Evolutionary conservation across 768 basidiomycete species (phyloP), one percentile per base, ranked within the genome.

Genomic region (Mycena alexandri): DNA sequence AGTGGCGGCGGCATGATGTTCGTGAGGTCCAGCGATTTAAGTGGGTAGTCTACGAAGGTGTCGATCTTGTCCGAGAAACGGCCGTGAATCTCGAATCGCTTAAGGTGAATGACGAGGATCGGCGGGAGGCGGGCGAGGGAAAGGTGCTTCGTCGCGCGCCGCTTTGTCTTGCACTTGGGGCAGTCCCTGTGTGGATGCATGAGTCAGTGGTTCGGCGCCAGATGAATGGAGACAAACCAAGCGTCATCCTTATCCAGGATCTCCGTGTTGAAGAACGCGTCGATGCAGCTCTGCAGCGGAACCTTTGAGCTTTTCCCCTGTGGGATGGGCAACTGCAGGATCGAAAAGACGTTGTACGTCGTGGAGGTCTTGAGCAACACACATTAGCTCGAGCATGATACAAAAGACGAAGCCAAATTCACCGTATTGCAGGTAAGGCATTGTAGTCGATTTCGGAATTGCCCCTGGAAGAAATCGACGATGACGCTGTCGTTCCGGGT

Each of bases 401-500:
- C 51, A 43, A 61, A 55, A 46, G 12, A 9, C 51, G 21, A 62
- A 1, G n/a, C 1, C 11, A 48, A 21, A 78, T 81, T 67, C 68
- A 96, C 96, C 79, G 94, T 93, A 68, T 89, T 84, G 76, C 97
- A 99, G 5, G 93, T 97, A 75, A 95, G 75, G 78, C 97, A 99
- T 73, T 93, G 87, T 79, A 99, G 78, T 60, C 90, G 85, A 80
- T 92, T 98, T 69, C 94, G 84, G 78, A 98, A 98, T 78, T 99
- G 98, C 13, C 97, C 97, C 80, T 99, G 97, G 83, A 99, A 98
- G 75, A 92, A 93, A 79, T 98, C 96, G 33, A 99, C 98, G 59
- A 99, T 91, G 60, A 99, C 80, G 73, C 93, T 95, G 76, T 99
- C 95, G 75, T 98, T 95, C 62, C 94, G 86, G 82, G 89, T 88